Base-by-base conservation (phyloP, 176 grass and related monocot species). In the Aechmea fasciata region DNA sequence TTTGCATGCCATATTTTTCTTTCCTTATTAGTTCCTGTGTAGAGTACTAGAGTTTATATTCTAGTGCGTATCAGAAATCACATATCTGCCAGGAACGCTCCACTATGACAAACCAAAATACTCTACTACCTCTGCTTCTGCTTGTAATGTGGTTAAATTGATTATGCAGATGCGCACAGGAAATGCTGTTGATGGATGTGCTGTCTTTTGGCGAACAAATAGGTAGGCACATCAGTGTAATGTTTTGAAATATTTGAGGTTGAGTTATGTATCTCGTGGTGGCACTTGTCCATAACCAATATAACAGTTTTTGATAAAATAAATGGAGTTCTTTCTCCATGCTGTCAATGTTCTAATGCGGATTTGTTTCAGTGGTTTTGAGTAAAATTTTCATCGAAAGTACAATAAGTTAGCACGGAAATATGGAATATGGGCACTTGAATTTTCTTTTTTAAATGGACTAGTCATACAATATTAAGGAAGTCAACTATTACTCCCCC, bases 161-260 rank as follows among this genome's bases (percentile, higher is more conserved):
- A 57, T 69, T 64, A 75, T 68, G 64, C 82, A 92, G 93, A 90
- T 85, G 75, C 86, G 93, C 10, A 97, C 89, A 72, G 89, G 93
- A 85, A 83, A 79, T 79, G 89, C 86, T 70, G 70, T 72, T 85
- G 89, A 97, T 79, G 93, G 93, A 67, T 97, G 93, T 79, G 89
- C 86, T 20, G 83, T 92, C 57, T 97, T 97, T 75, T 97, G 93
- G 93, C 81, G 82, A 82, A 90, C 82, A 74, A 48, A 79, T 49
- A 97, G 82, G 93, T 90, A 77, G 74, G 28, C 4, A 11, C 52
- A 76, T 53, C 15, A 67, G 26, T 17, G 2, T 80, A 81, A 14
- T 59, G n/a, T 59, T 13, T 55, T 1, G 8, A 59, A 17, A 20
- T 59, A 9, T 1, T 13, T 59, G 19, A 59, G 54, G 54, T 59